Conservation (phyloP, 805 yeast genomes). For the Metschnikowia koreensis region DNA sequence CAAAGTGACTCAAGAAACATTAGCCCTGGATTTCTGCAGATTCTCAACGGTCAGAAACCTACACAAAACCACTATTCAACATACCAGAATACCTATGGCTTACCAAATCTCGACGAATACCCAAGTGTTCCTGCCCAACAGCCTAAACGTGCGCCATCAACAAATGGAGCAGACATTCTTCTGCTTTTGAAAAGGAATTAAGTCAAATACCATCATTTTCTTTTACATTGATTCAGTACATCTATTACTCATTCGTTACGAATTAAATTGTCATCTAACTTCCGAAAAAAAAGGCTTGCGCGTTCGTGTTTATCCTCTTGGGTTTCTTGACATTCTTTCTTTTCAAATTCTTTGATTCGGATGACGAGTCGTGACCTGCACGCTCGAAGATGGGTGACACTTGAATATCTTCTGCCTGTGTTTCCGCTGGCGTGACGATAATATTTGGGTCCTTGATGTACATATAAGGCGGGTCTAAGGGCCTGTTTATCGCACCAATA, state of each 20-base stretch:
- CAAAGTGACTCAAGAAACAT: constrained; percentile 7
- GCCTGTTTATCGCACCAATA: constrained; percentile 8
- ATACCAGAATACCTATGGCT: constrained; percentile 17
- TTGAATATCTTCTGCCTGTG: background rate
- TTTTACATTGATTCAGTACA: background rate
- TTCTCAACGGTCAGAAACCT: constrained; percentile 14
- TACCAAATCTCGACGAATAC: constrained; percentile 8
- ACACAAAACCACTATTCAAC: constrained; percentile 2
- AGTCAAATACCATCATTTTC: background rate
- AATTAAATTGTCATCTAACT: background rate
- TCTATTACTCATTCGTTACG: background rate
- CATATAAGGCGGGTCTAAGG: constrained; percentile 11
- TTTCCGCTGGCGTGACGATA: constrained; percentile 1
- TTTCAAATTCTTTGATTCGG: background rate
- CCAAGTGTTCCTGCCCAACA: constrained; percentile 4
- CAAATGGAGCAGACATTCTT: constrained; percentile 16
- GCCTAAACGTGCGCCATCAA: constrained; percentile 7
- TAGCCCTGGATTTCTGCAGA: constrained; percentile 14
- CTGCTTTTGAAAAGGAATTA: constrained; percentile 19
- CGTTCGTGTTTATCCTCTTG: constrained; percentile 11
- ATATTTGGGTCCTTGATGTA: constrained; percentile 13
- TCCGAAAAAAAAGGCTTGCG: constrained; percentile 7
- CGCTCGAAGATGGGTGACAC: constrained; percentile 2
- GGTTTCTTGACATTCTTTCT: constrained; percentile 1
- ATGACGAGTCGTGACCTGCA: constrained; percentile 4